Base-by-base conservation (phyloP, 352 stramenopile genomes). In the Pythium utonaiense region DNA sequence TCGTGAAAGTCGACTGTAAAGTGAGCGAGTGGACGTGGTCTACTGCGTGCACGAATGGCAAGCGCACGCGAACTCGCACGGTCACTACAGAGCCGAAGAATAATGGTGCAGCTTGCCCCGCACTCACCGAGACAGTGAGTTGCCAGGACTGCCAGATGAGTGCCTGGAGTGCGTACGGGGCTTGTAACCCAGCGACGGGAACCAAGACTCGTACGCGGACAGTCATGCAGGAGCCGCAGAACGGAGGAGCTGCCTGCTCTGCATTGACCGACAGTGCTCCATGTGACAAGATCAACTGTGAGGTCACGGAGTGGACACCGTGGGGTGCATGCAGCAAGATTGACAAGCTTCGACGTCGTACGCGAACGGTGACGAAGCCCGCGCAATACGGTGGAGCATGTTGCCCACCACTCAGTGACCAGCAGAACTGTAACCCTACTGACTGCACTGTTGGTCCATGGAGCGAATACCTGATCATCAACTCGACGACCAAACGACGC, bases 371-470 rank as follows among this genome's bases (percentile, higher is more conserved):
- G 16, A 27, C 68, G 10, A 86, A 59, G 2, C 49, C 68, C 0
- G 64, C 78, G 14, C 63, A 74, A 30, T 89, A 89, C 59, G 58
- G 66, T 16, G 81, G 81, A 13, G 66, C 71, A 1, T 48, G 54
- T 5, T 91, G 80, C 13, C 68, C 73, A 3, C 16, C 53, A 9
- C 67, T 88, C 6, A 64, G 74, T 0, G 73, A 87, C 9, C 57
- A 64, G 24, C 72, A 84, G 27, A 88, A 86, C 59, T 90, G 80
- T 57, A 88, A 88, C 66, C 78, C 78, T 12, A 75, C 25, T 8
- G 40, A 47, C 40, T 47, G 40, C 7, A 19, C 25, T 3, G 76
- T 88, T 19, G 67, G 77, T 27, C 70, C 68, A 9, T 89, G 77
- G 77, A 74, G 71, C 12, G 61, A 60, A 0, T 89, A 61, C 60